Conservation (phyloP, 768 basidiomycete genomes). For the Boletus rubroflammeus region DNA sequence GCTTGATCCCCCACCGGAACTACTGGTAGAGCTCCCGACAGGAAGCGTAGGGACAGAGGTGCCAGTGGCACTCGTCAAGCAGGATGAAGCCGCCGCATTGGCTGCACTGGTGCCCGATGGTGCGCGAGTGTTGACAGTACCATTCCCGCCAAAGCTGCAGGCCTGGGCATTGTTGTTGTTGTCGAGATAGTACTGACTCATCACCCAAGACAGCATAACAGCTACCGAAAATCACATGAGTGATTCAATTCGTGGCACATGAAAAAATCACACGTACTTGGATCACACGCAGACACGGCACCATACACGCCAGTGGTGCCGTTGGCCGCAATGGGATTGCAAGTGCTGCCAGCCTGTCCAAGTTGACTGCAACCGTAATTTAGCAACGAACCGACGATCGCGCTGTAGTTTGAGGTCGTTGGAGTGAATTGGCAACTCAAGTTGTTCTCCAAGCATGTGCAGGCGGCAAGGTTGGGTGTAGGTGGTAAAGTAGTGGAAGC, state of each 20-base stretch:
- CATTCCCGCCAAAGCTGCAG: constrained; percentile 85
- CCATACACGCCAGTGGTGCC: constrained; percentile 79
- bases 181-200: constrained; percentile 73
- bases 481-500: constrained; percentile 73
- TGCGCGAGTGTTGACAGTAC: constrained; percentile 60
- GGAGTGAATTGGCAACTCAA: constrained; percentile 76
- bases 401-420: constrained; percentile 54
- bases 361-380: constrained; percentile 67
- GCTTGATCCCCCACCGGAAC: constrained; percentile 21
- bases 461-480: constrained; percentile 80
- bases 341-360: constrained; percentile 56
- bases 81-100: constrained; percentile 58
- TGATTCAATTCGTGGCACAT: background rate
- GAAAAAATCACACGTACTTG: constrained; percentile 46
- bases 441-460: constrained; percentile 64
- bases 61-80: constrained; percentile 58
- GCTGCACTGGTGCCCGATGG: constrained; percentile 48
- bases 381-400: constrained; percentile 56
- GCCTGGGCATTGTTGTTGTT: constrained; percentile 54
- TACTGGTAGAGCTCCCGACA: constrained; percentile 25
- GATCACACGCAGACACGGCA: constrained; percentile 70
- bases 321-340: constrained; percentile 66
- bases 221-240: constrained; percentile 37
- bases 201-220: constrained; percentile 77
- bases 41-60: constrained; percentile 60